Percentiles rank a stretch among this genome's conserved stretches.
These are phyloP conservation scores for Plasmodium coatneyi DNA, from an alignment of 169 alveolate species.

Conservation along the genomic window DNA sequence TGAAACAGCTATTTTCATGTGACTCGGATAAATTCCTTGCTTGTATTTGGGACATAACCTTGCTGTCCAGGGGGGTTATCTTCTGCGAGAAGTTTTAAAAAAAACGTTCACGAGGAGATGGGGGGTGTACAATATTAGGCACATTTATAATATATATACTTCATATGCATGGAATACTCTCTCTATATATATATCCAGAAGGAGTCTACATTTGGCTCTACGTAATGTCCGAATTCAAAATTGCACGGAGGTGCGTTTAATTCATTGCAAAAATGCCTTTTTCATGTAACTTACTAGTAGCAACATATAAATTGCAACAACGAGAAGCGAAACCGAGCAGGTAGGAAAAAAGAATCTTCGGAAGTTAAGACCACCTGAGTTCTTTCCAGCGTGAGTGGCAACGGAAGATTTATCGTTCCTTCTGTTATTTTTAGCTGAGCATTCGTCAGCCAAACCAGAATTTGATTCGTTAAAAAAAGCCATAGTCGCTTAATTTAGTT, in stretches of 20 bases:
- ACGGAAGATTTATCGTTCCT: neutral
- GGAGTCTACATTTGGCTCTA: neutral
- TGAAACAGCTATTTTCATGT: neutral
- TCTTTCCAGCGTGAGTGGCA: neutral
- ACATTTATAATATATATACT: neutral
- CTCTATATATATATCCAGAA: neutral
- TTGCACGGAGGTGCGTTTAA: neutral
- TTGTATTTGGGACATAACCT: neutral
- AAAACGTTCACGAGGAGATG: neutral
- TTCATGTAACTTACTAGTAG: neutral
- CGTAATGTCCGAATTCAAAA: neutral
- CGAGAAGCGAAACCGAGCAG: neutral
- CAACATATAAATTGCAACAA: neutral
- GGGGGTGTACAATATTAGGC: neutral
- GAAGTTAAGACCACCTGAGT: neutral
- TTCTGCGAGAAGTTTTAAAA: neutral
- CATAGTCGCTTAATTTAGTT: neutral
- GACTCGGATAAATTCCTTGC: neutral
- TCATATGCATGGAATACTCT: neutral
- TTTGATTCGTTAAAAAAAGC: neutral
- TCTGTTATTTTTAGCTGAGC: constrained; percentile 7
- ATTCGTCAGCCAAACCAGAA: constrained; percentile 1
- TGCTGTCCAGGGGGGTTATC: neutral
- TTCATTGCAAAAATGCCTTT: neutral
- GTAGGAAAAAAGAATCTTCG: neutral